Evolutionary conservation across 768 basidiomycete genomes (phyloP).

Genomic region (Trametes coccinea): DNA sequence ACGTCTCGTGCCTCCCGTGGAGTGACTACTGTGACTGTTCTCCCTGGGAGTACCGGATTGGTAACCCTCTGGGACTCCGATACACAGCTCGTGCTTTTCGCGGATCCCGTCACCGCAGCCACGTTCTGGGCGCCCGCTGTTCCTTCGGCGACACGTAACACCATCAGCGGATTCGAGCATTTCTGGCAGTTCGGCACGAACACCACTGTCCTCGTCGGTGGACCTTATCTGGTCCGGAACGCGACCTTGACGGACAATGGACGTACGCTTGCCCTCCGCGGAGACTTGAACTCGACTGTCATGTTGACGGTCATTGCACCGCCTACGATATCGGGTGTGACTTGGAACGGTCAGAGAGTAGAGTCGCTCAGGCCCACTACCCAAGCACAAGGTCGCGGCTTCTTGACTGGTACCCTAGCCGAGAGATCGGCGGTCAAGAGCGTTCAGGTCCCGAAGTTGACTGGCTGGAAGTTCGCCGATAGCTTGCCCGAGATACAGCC

Average conservation of each 20-base stretch:
- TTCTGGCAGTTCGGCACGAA: slow-evolving; percentile 80
- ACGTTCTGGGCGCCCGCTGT: slow-evolving; percentile 80
- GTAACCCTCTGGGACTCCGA: slow-evolving; percentile 67
- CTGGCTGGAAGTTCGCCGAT: slow-evolving; percentile 71
- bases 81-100: slow-evolving; percentile 66
- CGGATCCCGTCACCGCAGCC: slow-evolving; percentile 63
- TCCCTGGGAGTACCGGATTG: slow-evolving; percentile 56
- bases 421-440: slow-evolving; percentile 33
- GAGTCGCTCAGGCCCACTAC: slow-evolving; percentile 36
- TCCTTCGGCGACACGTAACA: slow-evolving; percentile 34
- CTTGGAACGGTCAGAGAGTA: slow-evolving; percentile 69
- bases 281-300: slow-evolving; percentile 65
- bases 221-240: slow-evolving; percentile 49
- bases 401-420: slow-evolving; percentile 50
- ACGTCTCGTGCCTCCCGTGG: slow-evolving; percentile 21
- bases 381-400: slow-evolving; percentile 56
- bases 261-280: slow-evolving; percentile 52
- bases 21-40: slow-evolving; percentile 52
- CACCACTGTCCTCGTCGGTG: slow-evolving; percentile 54
- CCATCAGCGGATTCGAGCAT: slow-evolving; percentile 43
- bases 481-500: slow-evolving; percentile 69
- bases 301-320: slow-evolving; percentile 67
- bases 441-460: slow-evolving; percentile 50
- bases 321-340: slow-evolving; percentile 48
- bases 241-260: slow-evolving; percentile 34